Percentiles rank a stretch among this genome's conserved stretches.
phyloP scores from a whole-genome alignment of 352 stramenopile genomes.

The Hyaloperonospora brassicae region DNA sequence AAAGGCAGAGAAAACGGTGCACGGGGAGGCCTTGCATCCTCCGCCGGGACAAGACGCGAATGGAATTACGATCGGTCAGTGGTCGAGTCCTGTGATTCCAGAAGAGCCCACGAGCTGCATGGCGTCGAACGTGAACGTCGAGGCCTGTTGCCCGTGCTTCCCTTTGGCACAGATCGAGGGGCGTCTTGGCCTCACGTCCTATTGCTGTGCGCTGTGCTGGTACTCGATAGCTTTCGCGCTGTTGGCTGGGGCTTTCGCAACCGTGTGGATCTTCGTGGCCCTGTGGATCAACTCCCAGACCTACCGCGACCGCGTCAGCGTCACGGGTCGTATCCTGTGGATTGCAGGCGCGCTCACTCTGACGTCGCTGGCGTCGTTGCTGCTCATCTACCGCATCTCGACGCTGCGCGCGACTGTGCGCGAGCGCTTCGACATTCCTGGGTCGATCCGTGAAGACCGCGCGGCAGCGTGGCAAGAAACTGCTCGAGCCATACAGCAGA shows the following conservation, averaged over 20 bases:
- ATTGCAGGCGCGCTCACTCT: slow-evolving; percentile 12
- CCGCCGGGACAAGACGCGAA: slow-evolving; percentile 18
- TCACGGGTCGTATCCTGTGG: slow-evolving; percentile 10
- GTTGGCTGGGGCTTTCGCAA: slow-evolving; percentile 5
- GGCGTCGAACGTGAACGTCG: slow-evolving; percentile 20
- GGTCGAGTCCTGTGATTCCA: slow-evolving; percentile 25
- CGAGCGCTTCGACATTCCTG: slow-evolving; percentile 31
- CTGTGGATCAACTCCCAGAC: slow-evolving; percentile 19
- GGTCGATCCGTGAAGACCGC: slow-evolving; percentile 25
- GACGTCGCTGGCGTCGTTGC: slow-evolving; percentile 10
- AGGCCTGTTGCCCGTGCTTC: slow-evolving; percentile 26
- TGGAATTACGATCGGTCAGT: slow-evolving; percentile 20
- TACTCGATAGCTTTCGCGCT: slow-evolving; percentile 16
- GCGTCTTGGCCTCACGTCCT: slow-evolving; percentile 23
- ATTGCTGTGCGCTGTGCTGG: slow-evolving; percentile 14
- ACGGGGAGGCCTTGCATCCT: slow-evolving; percentile 4
- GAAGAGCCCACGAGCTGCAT: slow-evolving; percentile 18
- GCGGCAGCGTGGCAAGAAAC: slow-evolving; percentile 31
- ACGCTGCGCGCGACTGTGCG: slow-evolving; percentile 13
- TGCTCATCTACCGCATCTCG: slow-evolving; percentile 25
- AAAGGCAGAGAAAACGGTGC: slow-evolving; percentile 22
- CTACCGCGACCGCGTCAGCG: slow-evolving; percentile 14
- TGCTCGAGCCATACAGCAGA: slow-evolving; percentile 27
- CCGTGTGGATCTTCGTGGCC: slow-evolving; percentile 17
- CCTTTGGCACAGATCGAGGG: slow-evolving; percentile 29